Percentiles rank a stretch among this genome's conserved stretches.
These are phyloP conservation scores for Veloporphyrellus conicus DNA, from an alignment of 1,284 basidiomycete species.

Conservation along the genomic window DNA sequence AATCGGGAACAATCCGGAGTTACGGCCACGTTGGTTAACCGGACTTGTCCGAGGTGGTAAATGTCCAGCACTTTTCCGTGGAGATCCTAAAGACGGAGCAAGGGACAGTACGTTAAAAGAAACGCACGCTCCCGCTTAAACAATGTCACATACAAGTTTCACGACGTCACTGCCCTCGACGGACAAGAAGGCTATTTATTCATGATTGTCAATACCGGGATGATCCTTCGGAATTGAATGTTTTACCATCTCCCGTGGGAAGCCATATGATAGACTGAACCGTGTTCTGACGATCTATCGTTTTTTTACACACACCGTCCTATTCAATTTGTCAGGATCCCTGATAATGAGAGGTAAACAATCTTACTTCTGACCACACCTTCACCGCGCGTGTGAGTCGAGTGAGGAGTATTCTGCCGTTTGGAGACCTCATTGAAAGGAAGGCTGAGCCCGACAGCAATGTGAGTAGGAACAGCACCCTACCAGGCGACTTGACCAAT, in stretches of 20 bases:
- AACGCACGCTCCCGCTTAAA: constrained; percentile 6
- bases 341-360: constrained; percentile 20
- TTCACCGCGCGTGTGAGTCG: constrained; percentile 69
- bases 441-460: constrained; percentile 4
- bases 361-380: constrained; percentile 64
- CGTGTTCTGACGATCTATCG: constrained; percentile 57
- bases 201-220: constrained; percentile 13
- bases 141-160: constrained; percentile 40
- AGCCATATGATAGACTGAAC: constrained; percentile 73
- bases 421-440: constrained; percentile 54
- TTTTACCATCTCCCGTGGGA: constrained; percentile 58
- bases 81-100: constrained; percentile 41
- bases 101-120: constrained; percentile 16
- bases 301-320: constrained; percentile 70
- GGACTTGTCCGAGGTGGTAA: constrained; percentile 63
- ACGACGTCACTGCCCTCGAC: constrained; percentile 51
- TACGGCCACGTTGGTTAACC: constrained; percentile 69
- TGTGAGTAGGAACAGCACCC: constrained; percentile 4
- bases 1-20: constrained; percentile 63
- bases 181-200: constrained; percentile 48
- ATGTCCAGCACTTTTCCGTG: constrained; percentile 55
- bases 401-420: constrained; percentile 58
- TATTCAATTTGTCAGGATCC: constrained; percentile 28
- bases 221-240: constrained; percentile 8
- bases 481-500: constrained; percentile 78